Evolutionary conservation across 2,329 filamentous ascomycete species (phyloP).

Genomic region (Diaporthe citriasiana): DNA sequence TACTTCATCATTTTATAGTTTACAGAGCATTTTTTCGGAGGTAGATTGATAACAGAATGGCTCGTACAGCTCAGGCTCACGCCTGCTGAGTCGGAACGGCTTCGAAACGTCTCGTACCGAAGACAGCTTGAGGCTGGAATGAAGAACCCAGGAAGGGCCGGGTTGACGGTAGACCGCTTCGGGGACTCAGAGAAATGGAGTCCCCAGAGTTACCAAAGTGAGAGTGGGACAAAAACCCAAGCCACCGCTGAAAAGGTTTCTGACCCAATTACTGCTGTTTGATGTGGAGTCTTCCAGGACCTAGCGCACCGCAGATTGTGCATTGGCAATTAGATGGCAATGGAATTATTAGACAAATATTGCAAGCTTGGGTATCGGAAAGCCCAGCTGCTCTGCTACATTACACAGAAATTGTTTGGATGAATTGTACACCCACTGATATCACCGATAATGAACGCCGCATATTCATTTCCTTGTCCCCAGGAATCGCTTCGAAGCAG

Average conservation of each 20-base stretch:
- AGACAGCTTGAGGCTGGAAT: conserved; percentile 68
- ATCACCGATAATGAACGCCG: not conserved
- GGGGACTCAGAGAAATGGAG: conserved; percentile 54
- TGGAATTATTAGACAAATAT: not conserved
- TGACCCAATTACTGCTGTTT: not conserved
- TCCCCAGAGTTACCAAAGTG: conserved; percentile 23
- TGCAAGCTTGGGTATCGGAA: too few relatives aligned
- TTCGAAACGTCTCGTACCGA: conserved; percentile 69
- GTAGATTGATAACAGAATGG: not conserved
- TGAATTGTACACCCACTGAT: not conserved
- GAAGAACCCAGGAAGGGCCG: conserved; percentile 62
- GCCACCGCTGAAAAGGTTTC: not conserved
- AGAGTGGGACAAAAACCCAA: not conserved
- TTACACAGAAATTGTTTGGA: conserved; percentile 3
- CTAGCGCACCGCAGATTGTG: not conserved
- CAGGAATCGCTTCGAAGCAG: not conserved
- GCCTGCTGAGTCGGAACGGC: conserved; percentile 64
- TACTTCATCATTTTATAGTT: not conserved
- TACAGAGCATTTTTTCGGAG: not conserved
- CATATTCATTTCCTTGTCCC: not conserved
- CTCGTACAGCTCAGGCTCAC: conserved; percentile 63
- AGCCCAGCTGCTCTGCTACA: not conserved
- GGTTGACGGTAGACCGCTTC: conserved; percentile 59
- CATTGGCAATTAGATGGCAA: not conserved
- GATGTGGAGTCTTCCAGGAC: not conserved